These are phyloP conservation scores for Eleusine indica DNA, from an alignment of 176 grass and related monocot species.

Conservation along the genomic window DNA sequence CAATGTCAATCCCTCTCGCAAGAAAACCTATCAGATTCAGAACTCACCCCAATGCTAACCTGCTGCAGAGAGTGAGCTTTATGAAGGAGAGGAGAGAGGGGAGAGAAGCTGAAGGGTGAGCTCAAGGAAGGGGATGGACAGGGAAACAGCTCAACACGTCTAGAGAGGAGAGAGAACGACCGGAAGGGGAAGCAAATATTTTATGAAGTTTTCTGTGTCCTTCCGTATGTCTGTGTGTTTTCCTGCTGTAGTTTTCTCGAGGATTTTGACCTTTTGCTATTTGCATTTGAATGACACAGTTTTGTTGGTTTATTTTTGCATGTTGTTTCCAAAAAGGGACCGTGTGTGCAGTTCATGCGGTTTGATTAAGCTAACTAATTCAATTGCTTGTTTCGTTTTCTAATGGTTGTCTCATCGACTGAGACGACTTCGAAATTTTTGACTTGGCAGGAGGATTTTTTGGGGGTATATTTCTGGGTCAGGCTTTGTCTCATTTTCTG, in stretches of 20 bases:
- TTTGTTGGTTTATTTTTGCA: too few species aligned
- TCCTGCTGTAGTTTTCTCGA: constrained; percentile 8
- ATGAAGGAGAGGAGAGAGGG: constrained; percentile 15
- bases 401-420: too few species aligned
- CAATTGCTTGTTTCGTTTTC: too few species aligned
- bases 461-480: too few species aligned
- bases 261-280: neutral
- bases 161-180: constrained; percentile 35
- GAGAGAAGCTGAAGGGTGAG: constrained; percentile 1
- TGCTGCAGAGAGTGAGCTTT: constrained; percentile 13
- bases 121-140: constrained; percentile 26
- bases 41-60: constrained; percentile 1
- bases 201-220: constrained; percentile 15
- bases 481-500: too few species aligned
- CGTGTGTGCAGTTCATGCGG: too few species aligned
- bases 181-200: constrained; percentile 10
- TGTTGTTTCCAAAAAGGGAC: too few species aligned
- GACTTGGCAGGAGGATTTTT: too few species aligned
- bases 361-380: too few species aligned
- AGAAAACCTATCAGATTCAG: neutral
- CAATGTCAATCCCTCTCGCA: neutral
- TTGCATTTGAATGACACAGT: too few species aligned
- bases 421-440: too few species aligned
- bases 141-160: constrained; percentile 88
- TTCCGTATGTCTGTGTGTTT: constrained; percentile 21